A percentile compares a stretch with the other conserved stretches of the same genome.
Conservation (phyloP, 176 grass and related monocot species). For the Musa schizocarpa region DNA sequence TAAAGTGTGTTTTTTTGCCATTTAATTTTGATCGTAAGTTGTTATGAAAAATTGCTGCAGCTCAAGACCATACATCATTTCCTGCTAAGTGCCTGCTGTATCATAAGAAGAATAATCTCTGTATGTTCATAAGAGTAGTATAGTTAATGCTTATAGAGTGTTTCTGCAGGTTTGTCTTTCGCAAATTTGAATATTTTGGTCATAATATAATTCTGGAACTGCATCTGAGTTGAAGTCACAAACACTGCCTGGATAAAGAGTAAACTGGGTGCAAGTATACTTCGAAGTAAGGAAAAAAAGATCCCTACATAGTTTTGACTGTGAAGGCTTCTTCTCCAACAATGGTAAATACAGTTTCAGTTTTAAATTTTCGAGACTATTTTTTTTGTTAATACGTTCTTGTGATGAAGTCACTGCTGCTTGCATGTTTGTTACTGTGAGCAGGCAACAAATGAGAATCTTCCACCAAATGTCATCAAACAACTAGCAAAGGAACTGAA, state of each 20-base stretch:
- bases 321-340: neutral
- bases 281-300: neutral
- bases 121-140: no score
- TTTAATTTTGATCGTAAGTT: neutral
- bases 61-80: neutral
- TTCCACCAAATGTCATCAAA: slow-evolving; percentile 85
- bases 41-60: neutral
- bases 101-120: neutral
- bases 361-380: neutral
- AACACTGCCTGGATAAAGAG: neutral
- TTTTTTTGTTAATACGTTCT: neutral
- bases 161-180: neutral
- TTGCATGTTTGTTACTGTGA: neutral
- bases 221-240: neutral
- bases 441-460: slow-evolving; percentile 90
- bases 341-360: neutral
- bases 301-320: no score
- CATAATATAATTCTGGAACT: neutral
- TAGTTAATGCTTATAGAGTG: neutral
- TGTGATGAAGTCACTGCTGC: neutral
- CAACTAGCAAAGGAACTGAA: slow-evolving; percentile 93
- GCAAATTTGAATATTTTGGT: neutral
- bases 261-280: neutral
- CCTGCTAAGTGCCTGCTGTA: neutral
- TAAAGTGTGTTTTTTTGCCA: neutral